A percentile compares a stretch with the other conserved stretches of the same genome.
phyloP scores from a whole-genome alignment of 441 rosid genomes.

The Populus hybrid region DNA sequence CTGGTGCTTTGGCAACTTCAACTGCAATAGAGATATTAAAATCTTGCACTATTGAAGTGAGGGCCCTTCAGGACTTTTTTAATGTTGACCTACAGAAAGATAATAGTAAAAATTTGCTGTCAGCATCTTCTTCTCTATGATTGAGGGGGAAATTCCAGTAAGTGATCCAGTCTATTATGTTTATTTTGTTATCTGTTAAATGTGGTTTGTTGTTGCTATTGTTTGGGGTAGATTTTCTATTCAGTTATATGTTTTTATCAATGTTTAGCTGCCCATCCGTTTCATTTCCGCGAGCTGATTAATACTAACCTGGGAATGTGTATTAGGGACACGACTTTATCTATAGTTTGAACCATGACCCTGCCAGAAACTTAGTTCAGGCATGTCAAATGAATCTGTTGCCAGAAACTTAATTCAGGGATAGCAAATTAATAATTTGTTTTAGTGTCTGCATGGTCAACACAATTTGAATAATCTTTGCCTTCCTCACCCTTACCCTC shows the following conservation, averaged over 20 bases:
- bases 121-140: slow-evolving; percentile 40
- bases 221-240: slow-evolving; percentile 8
- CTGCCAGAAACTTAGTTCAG: too few species aligned
- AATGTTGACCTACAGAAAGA: slow-evolving; percentile 27
- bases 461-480: too few species aligned
- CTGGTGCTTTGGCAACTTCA: slow-evolving; percentile 88
- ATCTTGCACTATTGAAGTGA: slow-evolving; percentile 56
- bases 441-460: too few species aligned
- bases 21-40: slow-evolving; percentile 81
- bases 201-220: slow-evolving; percentile 5
- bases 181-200: neutral
- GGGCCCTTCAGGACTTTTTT: slow-evolving; percentile 88
- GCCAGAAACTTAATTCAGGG: too few species aligned
- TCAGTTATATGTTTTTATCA: slow-evolving; percentile 9
- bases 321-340: too few species aligned
- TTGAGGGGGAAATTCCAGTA: slow-evolving; percentile 15
- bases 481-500: too few species aligned
- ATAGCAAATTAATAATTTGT: too few species aligned
- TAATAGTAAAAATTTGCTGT: slow-evolving; percentile 34
- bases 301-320: slow-evolving; percentile 20
- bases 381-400: too few species aligned
- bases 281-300: slow-evolving; percentile 6
- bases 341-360: too few species aligned
- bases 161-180: slow-evolving; percentile 3
- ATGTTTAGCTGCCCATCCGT: neutral